Percentiles rank a stretch among this genome's conserved stretches.
Conservation (phyloP, 805 yeast species). For the Kuraishia hungarica region DNA sequence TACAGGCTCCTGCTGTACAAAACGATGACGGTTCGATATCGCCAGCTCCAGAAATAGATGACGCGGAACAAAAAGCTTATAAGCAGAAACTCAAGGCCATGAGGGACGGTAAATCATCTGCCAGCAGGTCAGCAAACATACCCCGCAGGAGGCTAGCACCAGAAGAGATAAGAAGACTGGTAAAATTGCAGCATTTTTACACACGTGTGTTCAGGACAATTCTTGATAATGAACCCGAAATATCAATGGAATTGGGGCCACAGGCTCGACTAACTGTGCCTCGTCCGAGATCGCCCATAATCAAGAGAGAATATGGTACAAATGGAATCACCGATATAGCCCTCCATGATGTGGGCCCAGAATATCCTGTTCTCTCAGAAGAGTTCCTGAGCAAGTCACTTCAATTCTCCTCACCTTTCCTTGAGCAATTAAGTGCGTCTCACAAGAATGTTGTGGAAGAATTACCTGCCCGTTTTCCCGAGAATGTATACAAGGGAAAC, state of each 20-base stretch:
- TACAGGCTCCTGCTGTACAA: not conserved
- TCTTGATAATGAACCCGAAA: conserved; percentile 13
- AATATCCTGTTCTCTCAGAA: conserved; percentile 38
- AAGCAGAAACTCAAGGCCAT: not conserved
- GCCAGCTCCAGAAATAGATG: not conserved
- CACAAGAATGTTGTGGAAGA: conserved; percentile 37
- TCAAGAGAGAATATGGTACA: conserved; percentile 17
- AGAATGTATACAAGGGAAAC: conserved; percentile 33
- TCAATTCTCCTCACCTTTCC: conserved; percentile 33
- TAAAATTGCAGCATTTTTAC: conserved; percentile 14
- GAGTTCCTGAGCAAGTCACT: conserved; percentile 41
- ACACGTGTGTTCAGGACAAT: conserved; percentile 12
- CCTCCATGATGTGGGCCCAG: conserved; percentile 17
- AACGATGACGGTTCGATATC: not conserved
- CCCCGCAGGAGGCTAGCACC: not conserved
- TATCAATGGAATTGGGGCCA: conserved; percentile 13
- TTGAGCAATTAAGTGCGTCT: conserved; percentile 32
- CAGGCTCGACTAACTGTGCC: not conserved
- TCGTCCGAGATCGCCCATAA: conserved; percentile 1
- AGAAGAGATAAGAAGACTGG: conserved; percentile 11
- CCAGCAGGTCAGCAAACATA: not conserved
- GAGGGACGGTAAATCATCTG: not conserved
- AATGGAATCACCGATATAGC: conserved; percentile 21
- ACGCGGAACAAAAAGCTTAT: not conserved
- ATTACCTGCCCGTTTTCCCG: conserved; percentile 28